Conservation (phyloP, 2,329 filamentous ascomycete species). For the Fusarium sp. region DNA sequence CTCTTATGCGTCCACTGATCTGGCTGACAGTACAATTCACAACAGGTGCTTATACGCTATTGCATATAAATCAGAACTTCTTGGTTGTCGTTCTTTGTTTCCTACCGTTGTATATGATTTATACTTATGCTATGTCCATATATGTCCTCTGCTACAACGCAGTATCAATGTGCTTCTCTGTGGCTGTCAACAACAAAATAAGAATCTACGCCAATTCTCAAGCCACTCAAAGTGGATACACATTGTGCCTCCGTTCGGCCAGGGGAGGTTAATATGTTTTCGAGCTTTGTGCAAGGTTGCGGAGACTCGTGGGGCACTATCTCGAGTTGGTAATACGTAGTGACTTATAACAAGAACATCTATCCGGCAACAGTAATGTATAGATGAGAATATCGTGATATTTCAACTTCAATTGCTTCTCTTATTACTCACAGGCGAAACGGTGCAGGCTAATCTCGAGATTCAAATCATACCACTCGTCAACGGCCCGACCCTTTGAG, state of each 20-base stretch:
- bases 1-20: slow-evolving; percentile 11
- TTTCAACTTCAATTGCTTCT: not conserved
- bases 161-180: not conserved
- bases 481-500: slow-evolving; percentile 36
- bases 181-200: slow-evolving; percentile 6
- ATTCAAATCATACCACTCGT: slow-evolving; percentile 22
- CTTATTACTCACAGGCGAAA: not conserved
- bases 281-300: not conserved
- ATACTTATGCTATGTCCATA: not conserved
- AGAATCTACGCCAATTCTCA: slow-evolving; percentile 2
- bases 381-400: slow-evolving; percentile 15
- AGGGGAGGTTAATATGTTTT: slow-evolving; percentile 11
- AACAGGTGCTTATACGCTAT: not conserved
- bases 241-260: slow-evolving; percentile 9
- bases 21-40: not conserved
- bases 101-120: not conserved
- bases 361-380: slow-evolving; percentile 1
- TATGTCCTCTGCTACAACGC: not conserved
- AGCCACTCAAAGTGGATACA: slow-evolving; percentile 7
- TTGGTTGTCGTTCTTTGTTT: not conserved
- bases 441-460: not conserved
- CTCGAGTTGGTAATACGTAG: not conserved
- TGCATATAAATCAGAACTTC: not conserved
- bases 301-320: slow-evolving; percentile 15
- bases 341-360: slow-evolving; percentile 1